Percentiles rank a stretch among this genome's conserved stretches.
Evolutionary conservation across 73 alveolate species (phyloP).

Genomic region (Stentor coeruleus): DNA sequence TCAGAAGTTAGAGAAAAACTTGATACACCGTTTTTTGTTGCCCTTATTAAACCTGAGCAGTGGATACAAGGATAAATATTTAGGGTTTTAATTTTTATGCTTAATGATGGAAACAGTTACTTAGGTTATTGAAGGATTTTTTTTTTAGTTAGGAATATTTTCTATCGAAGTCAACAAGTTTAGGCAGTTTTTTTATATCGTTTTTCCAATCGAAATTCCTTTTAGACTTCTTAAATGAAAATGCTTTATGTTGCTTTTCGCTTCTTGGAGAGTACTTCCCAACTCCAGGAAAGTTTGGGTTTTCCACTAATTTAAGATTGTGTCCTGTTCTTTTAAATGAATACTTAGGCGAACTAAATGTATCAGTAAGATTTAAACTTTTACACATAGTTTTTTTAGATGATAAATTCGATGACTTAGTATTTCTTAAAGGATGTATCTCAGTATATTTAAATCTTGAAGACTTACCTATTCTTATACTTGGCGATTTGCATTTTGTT

Average conservation of each 20-base stretch:
- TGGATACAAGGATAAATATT: too few relatives aligned
- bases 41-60: too few relatives aligned
- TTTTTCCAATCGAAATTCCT: not conserved
- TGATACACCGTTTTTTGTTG: too few relatives aligned
- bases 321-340: constrained; percentile 6
- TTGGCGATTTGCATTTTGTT: not conserved
- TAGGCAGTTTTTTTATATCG: not conserved
- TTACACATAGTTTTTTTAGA: not conserved
- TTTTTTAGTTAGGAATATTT: too few relatives aligned
- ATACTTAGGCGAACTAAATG: not conserved
- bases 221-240: not conserved
- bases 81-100: too few relatives aligned
- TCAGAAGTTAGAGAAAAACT: too few relatives aligned
- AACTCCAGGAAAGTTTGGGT: not conserved
- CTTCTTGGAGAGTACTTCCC: not conserved
- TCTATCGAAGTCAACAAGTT: not conserved
- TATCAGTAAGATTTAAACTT: not conserved
- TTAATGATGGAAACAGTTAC: too few relatives aligned
- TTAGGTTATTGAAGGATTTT: too few relatives aligned
- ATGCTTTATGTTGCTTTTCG: not conserved
- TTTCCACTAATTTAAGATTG: not conserved
- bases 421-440: not conserved
- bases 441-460: not conserved
- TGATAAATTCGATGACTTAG: not conserved
- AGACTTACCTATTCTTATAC: not conserved